phyloP scores from a whole-genome alignment of 176 grass and related monocot species.

The Zizania latifolia region DNA sequence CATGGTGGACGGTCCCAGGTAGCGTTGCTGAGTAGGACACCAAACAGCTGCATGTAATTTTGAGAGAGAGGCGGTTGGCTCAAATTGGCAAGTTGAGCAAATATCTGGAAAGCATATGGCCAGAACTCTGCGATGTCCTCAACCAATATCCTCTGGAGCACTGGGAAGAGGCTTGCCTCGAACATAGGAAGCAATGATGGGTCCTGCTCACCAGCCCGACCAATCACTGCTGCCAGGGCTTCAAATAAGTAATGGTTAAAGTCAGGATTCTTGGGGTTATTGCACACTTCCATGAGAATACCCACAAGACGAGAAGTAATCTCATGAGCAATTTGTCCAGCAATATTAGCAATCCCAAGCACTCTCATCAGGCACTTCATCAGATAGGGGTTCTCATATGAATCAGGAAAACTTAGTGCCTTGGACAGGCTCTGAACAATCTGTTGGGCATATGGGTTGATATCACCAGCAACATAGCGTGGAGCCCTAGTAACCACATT shows the following conservation, averaged over 20 bases:
- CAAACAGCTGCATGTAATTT: slow-evolving; percentile 87
- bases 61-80: slow-evolving; percentile 71
- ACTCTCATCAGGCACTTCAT: slow-evolving; percentile 98
- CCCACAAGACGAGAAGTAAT: slow-evolving; percentile 54
- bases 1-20: slow-evolving; percentile 80
- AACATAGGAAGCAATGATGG: slow-evolving; percentile 55
- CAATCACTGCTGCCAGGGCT: slow-evolving; percentile 76
- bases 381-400: slow-evolving; percentile 82
- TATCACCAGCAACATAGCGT: slow-evolving; percentile 65
- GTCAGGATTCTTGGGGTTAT: slow-evolving; percentile 93
- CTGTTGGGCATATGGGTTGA: slow-evolving; percentile 71
- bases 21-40: slow-evolving; percentile 67
- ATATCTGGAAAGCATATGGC: slow-evolving; percentile 95
- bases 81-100: slow-evolving; percentile 78
- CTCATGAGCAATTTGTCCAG: slow-evolving; percentile 48
- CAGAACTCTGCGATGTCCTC: slow-evolving; percentile 96
- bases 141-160: slow-evolving; percentile 86
- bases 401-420: slow-evolving; percentile 68
- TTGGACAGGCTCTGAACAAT: slow-evolving; percentile 70
- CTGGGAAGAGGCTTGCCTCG: slow-evolving; percentile 75
- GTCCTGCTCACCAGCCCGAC: slow-evolving; percentile 59
- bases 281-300: slow-evolving; percentile 71
- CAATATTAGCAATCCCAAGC: slow-evolving; percentile 58
- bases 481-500: slow-evolving; percentile 36
- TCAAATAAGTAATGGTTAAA: slow-evolving; percentile 98